These are phyloP conservation scores for Diaporthe caulivora DNA, from an alignment of 2,329 filamentous ascomycete genomes.

Conservation along the genomic window DNA sequence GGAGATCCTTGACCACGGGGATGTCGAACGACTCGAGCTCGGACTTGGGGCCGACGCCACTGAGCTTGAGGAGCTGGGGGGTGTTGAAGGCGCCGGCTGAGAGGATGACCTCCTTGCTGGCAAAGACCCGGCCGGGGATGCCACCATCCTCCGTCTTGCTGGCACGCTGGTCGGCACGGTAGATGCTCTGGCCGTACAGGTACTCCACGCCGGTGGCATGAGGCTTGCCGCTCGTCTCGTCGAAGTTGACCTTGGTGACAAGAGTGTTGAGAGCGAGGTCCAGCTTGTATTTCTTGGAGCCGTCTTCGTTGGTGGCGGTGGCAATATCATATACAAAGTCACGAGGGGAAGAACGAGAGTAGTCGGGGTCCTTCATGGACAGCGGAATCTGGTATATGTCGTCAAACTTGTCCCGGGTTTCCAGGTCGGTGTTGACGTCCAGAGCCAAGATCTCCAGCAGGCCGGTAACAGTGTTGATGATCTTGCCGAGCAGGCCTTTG, in stretches of 20 bases:
- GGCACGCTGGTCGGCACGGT: conserved; percentile 41
- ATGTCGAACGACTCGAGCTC: conserved; percentile 60
- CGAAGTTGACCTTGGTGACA: conserved; percentile 42
- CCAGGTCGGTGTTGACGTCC: conserved; percentile 60
- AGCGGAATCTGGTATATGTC: conserved; percentile 71
- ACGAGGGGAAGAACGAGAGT: conserved; percentile 62
- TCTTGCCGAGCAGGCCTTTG: conserved; percentile 47
- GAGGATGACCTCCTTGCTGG: conserved; percentile 60
- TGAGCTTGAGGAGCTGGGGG: conserved; percentile 64
- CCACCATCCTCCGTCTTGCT: conserved; percentile 3
- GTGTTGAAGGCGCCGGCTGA: conserved; percentile 63
- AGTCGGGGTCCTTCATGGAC: conserved; percentile 58
- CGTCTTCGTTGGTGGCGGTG: conserved; percentile 47
- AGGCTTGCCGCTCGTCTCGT: conserved; percentile 36
- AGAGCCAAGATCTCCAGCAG: conserved; percentile 52
- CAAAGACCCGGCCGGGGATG: neutral
- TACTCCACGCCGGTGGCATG: conserved; percentile 42
- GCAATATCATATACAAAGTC: conserved; percentile 66
- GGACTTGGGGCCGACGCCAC: conserved; percentile 59
- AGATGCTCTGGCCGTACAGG: conserved; percentile 41
- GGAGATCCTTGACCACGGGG: conserved; percentile 57
- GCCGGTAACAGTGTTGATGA: conserved; percentile 53
- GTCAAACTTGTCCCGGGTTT: conserved; percentile 58
- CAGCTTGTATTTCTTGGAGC: conserved; percentile 53
- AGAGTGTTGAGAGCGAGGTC: conserved; percentile 52